Evolutionary conservation across 371 early-diverging fungal genomes (phyloP).

Genomic region (Funneliformis caledonium): DNA sequence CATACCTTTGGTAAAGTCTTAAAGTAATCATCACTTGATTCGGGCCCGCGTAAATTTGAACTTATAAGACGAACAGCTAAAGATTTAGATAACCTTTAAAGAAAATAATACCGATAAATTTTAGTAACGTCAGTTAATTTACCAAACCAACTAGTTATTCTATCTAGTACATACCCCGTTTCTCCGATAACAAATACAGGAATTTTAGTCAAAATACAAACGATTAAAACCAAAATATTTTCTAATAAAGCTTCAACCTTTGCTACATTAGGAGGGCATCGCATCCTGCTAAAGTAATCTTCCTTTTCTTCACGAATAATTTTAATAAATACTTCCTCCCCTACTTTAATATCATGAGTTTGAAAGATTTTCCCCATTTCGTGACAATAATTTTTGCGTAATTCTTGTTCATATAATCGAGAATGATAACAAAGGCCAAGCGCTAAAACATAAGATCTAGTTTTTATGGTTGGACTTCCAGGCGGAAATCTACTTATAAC

Average conservation of each 20-base stretch:
- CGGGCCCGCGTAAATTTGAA: conserved; percentile 22
- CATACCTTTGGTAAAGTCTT: conserved; percentile 17
- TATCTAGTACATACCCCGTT: neutral
- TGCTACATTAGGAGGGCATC: neutral
- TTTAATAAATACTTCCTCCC: neutral
- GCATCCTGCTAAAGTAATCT: conserved; percentile 33
- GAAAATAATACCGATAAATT: neutral
- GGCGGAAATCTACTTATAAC: neutral
- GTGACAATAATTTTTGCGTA: neutral
- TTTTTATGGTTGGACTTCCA: neutral
- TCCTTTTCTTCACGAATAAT: conserved; percentile 15
- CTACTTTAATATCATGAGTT: neutral
- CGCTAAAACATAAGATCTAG: conserved; percentile 23
- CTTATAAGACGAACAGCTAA: conserved; percentile 15
- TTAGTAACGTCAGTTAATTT: neutral
- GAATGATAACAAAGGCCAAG: conserved; percentile 34
- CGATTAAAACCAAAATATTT: conserved; percentile 32
- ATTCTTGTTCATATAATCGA: conserved; percentile 14
- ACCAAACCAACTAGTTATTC: neutral
- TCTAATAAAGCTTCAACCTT: conserved; percentile 32
- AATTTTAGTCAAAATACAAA: conserved; percentile 37
- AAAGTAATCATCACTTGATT: conserved; percentile 30
- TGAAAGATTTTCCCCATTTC: conserved; percentile 11
- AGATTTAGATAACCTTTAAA: conserved; percentile 15
- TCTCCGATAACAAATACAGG: conserved; percentile 38